These are phyloP conservation scores for Hypoxylon sp. DNA, from an alignment of 2,329 filamentous ascomycete species.

Conservation along the genomic window DNA sequence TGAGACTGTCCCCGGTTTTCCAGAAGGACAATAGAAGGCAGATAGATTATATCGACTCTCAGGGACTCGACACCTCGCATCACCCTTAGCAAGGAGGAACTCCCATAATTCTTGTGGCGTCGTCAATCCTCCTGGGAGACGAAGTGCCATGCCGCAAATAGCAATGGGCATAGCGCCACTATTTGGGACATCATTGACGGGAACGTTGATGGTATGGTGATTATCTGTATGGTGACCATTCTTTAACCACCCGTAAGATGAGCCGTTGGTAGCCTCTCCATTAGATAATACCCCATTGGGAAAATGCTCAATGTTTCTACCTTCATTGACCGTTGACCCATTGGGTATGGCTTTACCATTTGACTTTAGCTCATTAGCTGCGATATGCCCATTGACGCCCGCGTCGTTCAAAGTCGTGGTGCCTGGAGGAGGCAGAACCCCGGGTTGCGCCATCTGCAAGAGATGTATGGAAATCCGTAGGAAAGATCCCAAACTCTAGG, in stretches of 20 bases:
- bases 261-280: constrained; percentile 12
- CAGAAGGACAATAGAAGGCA: constrained; percentile 19
- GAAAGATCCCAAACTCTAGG: constrained; percentile 5
- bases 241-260: constrained; percentile 14
- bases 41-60: constrained; percentile 38
- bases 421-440: constrained; percentile 15
- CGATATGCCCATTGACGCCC: constrained; percentile 9
- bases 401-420: constrained; percentile 1
- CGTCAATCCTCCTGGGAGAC: constrained; percentile 33
- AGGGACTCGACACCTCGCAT: constrained; percentile 39
- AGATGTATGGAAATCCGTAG: constrained; percentile 7
- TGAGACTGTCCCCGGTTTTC: constrained; percentile 41
- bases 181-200: neutral
- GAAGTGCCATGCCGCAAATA: constrained; percentile 40
- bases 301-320: neutral
- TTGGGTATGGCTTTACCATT: constrained; percentile 13
- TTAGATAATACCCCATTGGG: constrained; percentile 11
- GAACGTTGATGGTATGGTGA: constrained; percentile 1
- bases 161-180: constrained; percentile 27
- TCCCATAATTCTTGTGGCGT: constrained; percentile 40
- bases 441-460: neutral
- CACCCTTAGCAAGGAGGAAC: constrained; percentile 37
- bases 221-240: constrained; percentile 19
- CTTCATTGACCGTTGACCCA: constrained; percentile 13
- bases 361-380: constrained; percentile 5